Evolutionary conservation across 2,329 filamentous ascomycete species (phyloP).

Genomic region (Cadophora malorum): DNA sequence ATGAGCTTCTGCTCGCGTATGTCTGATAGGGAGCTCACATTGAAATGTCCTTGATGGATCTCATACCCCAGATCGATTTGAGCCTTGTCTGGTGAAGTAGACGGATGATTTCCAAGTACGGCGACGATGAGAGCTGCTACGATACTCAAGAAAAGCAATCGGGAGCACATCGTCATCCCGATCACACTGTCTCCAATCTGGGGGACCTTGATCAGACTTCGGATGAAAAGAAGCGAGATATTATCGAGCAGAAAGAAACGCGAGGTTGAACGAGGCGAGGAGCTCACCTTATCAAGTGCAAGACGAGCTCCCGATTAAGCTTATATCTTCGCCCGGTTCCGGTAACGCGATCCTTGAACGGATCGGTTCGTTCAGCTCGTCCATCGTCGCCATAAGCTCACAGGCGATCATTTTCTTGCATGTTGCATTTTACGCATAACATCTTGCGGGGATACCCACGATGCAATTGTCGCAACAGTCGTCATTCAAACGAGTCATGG

Average conservation of each 20-base stretch:
- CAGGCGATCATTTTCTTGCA: not conserved
- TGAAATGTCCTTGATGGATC: constrained; percentile 19
- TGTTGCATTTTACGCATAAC: constrained; percentile 1
- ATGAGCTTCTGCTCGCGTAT: not conserved
- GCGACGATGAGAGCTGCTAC: not conserved
- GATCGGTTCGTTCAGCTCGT: not conserved
- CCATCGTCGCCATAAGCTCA: constrained; percentile 5
- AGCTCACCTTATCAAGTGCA: not conserved
- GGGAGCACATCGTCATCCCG: not conserved
- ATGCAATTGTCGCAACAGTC: not conserved
- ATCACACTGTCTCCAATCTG: not conserved
- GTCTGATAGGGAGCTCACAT: constrained; percentile 1
- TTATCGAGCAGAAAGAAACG: not conserved
- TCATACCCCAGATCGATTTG: constrained; percentile 26
- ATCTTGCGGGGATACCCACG: not conserved
- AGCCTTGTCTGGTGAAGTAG: not conserved
- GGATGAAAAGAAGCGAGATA: not conserved
- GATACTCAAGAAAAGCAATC: not conserved
- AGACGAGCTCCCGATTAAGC: not conserved
- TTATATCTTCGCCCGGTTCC: constrained; percentile 1
- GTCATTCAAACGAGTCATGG: not conserved
- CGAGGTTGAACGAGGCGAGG: not conserved
- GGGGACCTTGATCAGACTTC: too few relatives aligned
- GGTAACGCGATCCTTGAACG: not conserved
- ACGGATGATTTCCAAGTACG: not conserved